phyloP scores from a whole-genome alignment of 306 rosid species.

The Senna tora region DNA sequence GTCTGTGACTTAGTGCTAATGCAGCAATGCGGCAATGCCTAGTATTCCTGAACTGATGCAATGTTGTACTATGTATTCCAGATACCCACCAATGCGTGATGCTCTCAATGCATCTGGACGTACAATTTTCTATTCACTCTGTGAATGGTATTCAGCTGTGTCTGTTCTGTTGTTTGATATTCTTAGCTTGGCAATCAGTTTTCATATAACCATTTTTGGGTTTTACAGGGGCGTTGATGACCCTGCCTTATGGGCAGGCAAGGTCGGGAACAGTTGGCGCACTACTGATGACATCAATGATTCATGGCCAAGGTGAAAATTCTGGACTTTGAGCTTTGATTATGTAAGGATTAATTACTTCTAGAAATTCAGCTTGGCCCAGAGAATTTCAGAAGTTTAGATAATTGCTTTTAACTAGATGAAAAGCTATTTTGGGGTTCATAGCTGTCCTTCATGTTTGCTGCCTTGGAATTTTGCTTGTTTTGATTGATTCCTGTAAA shows the following conservation, averaged over 20 bases:
- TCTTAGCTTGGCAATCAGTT: constrained; percentile 21
- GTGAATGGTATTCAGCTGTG: constrained; percentile 76
- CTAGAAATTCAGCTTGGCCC: constrained; percentile 13
- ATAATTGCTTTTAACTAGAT: constrained; percentile 17
- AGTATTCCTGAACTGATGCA: constrained; percentile 39
- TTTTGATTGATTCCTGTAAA: constrained; percentile 13
- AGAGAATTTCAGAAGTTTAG: neutral
- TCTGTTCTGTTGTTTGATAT: constrained; percentile 31
- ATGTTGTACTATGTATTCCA: constrained; percentile 49
- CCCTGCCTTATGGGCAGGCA: constrained; percentile 96
- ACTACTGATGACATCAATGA: constrained; percentile 92
- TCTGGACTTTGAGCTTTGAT: constrained; percentile 38
- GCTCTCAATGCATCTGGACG: constrained; percentile 76
- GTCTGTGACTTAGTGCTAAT: constrained; percentile 34
- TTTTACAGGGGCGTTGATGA: constrained; percentile 82
- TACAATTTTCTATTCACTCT: constrained; percentile 75
- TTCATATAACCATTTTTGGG: constrained; percentile 20
- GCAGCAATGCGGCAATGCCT: constrained; percentile 8
- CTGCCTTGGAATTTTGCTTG: constrained; percentile 8
- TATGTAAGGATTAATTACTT: constrained; percentile 29
- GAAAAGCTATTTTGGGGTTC: constrained; percentile 5
- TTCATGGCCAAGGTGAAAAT: constrained; percentile 87
- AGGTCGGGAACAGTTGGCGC: constrained; percentile 97
- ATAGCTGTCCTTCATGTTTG: constrained; percentile 25
- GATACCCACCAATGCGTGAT: constrained; percentile 97